Evolutionary conservation across 495 filamentous ascomycete genomes (phyloP).

Genomic region (Penicillium ucsense): DNA sequence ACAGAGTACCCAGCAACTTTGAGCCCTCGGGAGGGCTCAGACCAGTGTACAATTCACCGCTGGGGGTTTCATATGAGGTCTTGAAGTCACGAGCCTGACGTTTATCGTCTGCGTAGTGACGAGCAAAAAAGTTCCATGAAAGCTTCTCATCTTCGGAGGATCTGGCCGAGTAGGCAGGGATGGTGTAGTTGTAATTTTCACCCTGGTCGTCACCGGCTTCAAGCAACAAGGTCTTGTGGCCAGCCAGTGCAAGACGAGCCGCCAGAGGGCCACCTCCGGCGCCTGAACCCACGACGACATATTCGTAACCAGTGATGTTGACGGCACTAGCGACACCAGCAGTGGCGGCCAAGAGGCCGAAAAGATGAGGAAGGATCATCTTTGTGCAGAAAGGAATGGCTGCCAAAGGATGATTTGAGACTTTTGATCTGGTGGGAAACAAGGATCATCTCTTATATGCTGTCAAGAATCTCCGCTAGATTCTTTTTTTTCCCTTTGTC

Average conservation of each 20-base stretch:
- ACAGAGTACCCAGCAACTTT: constrained; percentile 29
- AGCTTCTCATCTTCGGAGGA: constrained; percentile 28
- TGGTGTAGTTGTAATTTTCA: constrained; percentile 22
- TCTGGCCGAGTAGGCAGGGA: constrained; percentile 26
- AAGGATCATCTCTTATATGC: too few species aligned
- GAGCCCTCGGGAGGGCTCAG: constrained; percentile 29
- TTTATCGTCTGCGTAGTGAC: constrained; percentile 33
- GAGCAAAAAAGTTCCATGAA: constrained; percentile 39
- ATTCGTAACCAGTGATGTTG: constrained; percentile 43
- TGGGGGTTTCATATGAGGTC: constrained; percentile 30
- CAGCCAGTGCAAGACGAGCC: constrained; percentile 49
- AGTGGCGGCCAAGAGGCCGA: constrained; percentile 7
- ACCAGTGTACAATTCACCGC: constrained; percentile 27
- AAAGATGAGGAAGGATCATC: constrained; percentile 1
- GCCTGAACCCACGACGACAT: constrained; percentile 56
- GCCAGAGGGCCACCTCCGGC: constrained; percentile 57
- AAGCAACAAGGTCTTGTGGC: constrained; percentile 49
- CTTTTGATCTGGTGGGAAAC: too few species aligned
- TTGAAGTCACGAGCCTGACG: constrained; percentile 34
- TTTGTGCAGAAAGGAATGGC: neutral
- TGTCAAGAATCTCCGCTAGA: too few species aligned
- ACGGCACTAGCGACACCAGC: constrained; percentile 10
- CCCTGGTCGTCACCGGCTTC: constrained; percentile 56
- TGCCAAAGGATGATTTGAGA: neutral
- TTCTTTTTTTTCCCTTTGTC: too few species aligned